These are phyloP conservation scores for Flaveria trinervia DNA, from an alignment of 129 eudicot genomes.

Conservation along the genomic window DNA sequence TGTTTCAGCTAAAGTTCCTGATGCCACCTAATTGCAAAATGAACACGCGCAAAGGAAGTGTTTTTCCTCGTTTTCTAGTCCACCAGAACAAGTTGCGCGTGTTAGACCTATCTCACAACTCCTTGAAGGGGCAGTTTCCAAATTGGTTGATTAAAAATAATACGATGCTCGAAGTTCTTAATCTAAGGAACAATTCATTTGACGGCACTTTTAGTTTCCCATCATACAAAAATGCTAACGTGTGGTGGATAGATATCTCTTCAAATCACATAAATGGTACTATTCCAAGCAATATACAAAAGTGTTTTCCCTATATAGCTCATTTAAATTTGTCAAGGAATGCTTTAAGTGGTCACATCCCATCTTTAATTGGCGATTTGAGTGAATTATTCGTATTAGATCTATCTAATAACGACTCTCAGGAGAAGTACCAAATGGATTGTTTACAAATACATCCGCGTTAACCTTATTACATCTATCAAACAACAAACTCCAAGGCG, in stretches of 20 bases:
- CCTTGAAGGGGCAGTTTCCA: slow-evolving; percentile 31
- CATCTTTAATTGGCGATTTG: slow-evolving; percentile 20
- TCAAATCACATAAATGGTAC: slow-evolving; percentile 13
- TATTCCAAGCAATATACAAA: slow-evolving; percentile 16
- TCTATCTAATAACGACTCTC: slow-evolving; percentile 28
- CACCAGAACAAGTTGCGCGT: slow-evolving; percentile 26
- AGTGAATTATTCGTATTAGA: not conserved
- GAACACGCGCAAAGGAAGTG: slow-evolving; percentile 9
- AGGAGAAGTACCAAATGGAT: slow-evolving; percentile 34
- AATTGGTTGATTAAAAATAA: slow-evolving; percentile 36
- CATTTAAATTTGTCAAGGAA: slow-evolving; percentile 26
- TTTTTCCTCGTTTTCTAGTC: slow-evolving; percentile 34
- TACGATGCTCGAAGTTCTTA: slow-evolving; percentile 7
- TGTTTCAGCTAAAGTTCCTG: slow-evolving; percentile 35
- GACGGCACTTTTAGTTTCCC: not conserved
- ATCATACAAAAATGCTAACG: not conserved
- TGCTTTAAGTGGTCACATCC: slow-evolving; percentile 18
- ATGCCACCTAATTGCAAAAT: slow-evolving; percentile 26
- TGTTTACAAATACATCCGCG: not conserved
- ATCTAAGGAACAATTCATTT: slow-evolving; percentile 27
- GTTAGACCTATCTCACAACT: slow-evolving; percentile 31
- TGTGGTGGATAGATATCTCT: not conserved
- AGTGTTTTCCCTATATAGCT: not conserved
- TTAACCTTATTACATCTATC: slow-evolving; percentile 19
- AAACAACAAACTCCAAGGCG: slow-evolving; percentile 31